Evolutionary conservation across 176 grass and related monocot species (phyloP), one percentile per base, ranked within the genome.

Genomic region (Avena eriantha): DNA sequence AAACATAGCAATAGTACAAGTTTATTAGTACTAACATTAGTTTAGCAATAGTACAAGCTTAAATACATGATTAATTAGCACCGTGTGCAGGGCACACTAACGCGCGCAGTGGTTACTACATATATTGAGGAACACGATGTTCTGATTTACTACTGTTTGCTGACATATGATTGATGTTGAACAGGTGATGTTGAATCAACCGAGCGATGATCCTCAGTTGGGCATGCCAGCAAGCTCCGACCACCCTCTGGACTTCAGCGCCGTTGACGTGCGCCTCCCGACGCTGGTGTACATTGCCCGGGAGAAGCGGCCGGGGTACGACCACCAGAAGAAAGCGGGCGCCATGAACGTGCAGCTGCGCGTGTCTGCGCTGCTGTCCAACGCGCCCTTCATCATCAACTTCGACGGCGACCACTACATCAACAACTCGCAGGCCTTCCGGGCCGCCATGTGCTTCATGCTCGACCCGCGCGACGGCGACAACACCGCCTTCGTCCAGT

Each of bases 401-500:
- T 83, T 90, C 14, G 89, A 90, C n/a, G 82, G 84, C 8, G 84
- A 90, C n/a, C 89, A 87, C 80, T 74, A 83, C 80, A 66, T 83
- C 84, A 86, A 79, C 80, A 83, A 87, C n/a, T 90, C 89, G 17
- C 65, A 87, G 31, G 89, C 89, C 7, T 26, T 90, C 2, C 53
- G 84, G 0, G 64, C 64, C 2, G 84, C 80, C 0, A 60, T 87
- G 2, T 90, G 89, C 56, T 66, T 86, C 74, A 87, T 90, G 89
- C 79, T 90, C 0, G 89, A 90, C 24, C 79, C 21, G 17, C 84
- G 93, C 12, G 87, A 88, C 18, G 96, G 96, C 47, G 91, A 86
- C 6, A 69, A 87, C 35, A 89, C 92, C 5, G 94, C 91, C 23
- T 98, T 95, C 64, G 85, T 98, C 22, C 93, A 98, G 26, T 98